Percentiles rank a stretch among this genome's conserved stretches.
phyloP scores from a whole-genome alignment of 2,329 filamentous ascomycete species.

The Xylaria sp. region DNA sequence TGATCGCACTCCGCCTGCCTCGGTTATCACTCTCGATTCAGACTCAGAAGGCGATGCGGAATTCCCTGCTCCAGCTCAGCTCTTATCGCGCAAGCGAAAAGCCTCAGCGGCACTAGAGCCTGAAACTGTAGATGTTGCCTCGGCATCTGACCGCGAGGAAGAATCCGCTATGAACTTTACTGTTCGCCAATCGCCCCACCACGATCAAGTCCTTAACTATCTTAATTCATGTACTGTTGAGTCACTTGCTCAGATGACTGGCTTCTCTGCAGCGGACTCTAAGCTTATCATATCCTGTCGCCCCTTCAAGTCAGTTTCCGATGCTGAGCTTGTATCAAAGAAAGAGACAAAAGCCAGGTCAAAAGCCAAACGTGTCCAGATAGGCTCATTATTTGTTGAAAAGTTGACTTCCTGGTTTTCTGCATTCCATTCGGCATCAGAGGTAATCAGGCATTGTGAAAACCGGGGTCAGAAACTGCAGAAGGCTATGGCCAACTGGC shows the following conservation, averaged over 20 bases:
- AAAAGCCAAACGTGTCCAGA: constrained; percentile 43
- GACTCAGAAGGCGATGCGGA: constrained; percentile 35
- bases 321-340: constrained; percentile 71
- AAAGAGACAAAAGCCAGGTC: constrained; percentile 50
- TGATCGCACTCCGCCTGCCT: constrained; percentile 30
- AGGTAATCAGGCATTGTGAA: constrained; percentile 56
- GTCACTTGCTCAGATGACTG: constrained; percentile 85
- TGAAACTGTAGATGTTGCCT: constrained; percentile 23
- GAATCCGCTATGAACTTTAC: not conserved
- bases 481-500: constrained; percentile 46
- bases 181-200: constrained; percentile 38
- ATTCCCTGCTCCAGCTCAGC: constrained; percentile 1
- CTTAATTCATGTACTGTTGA: constrained; percentile 82
- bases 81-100: constrained; percentile 43
- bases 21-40: constrained; percentile 36
- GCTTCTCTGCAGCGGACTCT: constrained; percentile 75
- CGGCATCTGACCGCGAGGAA: constrained; percentile 10
- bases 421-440: constrained; percentile 58
- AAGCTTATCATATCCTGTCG: constrained; percentile 56
- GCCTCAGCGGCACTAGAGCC: constrained; percentile 35
- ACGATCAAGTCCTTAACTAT: constrained; percentile 75
- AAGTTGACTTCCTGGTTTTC: constrained; percentile 60
- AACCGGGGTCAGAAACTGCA: constrained; percentile 55
- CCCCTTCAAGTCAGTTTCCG: constrained; percentile 59
- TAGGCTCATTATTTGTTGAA: constrained; percentile 51